Percentiles rank a stretch among this genome's conserved stretches.
Conservation (phyloP, 129 eudicot species). For the Arctium lappa region DNA sequence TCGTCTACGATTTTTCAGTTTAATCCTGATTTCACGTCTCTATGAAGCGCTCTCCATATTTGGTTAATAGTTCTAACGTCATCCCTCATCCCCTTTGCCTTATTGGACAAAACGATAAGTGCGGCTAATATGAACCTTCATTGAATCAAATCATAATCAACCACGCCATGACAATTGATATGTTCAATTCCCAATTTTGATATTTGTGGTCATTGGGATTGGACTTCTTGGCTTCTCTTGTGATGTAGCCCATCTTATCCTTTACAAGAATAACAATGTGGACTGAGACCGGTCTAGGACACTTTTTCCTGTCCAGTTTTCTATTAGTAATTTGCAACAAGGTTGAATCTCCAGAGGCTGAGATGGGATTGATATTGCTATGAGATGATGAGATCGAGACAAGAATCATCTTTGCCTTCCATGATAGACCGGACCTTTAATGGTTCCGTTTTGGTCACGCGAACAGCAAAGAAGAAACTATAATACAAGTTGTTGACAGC, state of each 20-base stretch:
- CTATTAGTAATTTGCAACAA: not conserved
- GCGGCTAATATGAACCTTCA: not conserved
- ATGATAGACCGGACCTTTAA: too few relatives aligned
- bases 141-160: not conserved
- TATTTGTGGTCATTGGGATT: not conserved
- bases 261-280: not conserved
- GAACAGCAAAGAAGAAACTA: not conserved
- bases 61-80: too few relatives aligned
- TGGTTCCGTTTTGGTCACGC: too few relatives aligned
- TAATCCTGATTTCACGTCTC: too few relatives aligned
- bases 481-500: not conserved
- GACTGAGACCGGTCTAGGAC: too few relatives aligned
- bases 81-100: too few relatives aligned
- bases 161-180: not conserved
- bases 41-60: too few relatives aligned
- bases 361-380: not conserved
- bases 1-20: too few relatives aligned
- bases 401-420: too few relatives aligned
- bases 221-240: not conserved
- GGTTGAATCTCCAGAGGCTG: not conserved
- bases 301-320: not conserved
- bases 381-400: too few relatives aligned
- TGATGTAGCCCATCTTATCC: not conserved
- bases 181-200: slow-evolving; percentile 3
- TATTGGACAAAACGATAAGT: not conserved